Base-by-base conservation (phyloP, 108 stramenopile species). In the Nitzschia palea region DNA sequence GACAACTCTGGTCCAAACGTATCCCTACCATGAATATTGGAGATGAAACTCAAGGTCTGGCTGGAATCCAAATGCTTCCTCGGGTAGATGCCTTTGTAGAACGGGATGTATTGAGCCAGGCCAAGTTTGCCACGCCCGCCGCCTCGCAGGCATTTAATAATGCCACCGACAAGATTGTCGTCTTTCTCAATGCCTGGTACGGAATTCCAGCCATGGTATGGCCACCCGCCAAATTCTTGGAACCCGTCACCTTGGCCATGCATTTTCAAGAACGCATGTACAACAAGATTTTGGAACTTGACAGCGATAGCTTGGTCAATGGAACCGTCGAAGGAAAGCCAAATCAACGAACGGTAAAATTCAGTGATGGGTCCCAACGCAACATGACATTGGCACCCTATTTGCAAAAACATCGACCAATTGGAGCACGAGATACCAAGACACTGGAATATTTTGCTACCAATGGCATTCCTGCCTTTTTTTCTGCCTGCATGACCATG, bases 151-250 rank as follows among this genome's bases (percentile, higher is more conserved):
- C 50, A 51, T 51, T 51, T 51, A 8, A 18, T 18, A n/a, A 6
- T n/a, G 18, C 50, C 50, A 51, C 50, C 23, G 23, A 22, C n/a
- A n/a, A n/a, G n/a, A 18, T 23, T 18, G 23, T 23, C 6, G 50
- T 51, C 50, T 51, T 51, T 51, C 23, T 51, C 12, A 51, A 51
- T 51, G 50, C 50, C 6, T 51, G 50, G 50, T 51, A 51, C n/a
- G 50, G 50, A 8, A 51, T 23, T 51, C 50, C 50, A 15, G 17
- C 8, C n/a, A 51, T 51, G 50, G 18, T n/a, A 23, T 51, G 50
- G 50, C 50, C 50, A 15, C 50, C 50, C 17, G 17, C 20, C 8
- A 18, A 51, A 10, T 40, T 10, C 37, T 6, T 51, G n/a, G 50
- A 10, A 23, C 50, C 50, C n/a, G 23, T 51, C 18, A 22, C 23